phyloP scores from a whole-genome alignment of 164 flowering plant species.

The grape (Vitis vinifera) region DNA sequence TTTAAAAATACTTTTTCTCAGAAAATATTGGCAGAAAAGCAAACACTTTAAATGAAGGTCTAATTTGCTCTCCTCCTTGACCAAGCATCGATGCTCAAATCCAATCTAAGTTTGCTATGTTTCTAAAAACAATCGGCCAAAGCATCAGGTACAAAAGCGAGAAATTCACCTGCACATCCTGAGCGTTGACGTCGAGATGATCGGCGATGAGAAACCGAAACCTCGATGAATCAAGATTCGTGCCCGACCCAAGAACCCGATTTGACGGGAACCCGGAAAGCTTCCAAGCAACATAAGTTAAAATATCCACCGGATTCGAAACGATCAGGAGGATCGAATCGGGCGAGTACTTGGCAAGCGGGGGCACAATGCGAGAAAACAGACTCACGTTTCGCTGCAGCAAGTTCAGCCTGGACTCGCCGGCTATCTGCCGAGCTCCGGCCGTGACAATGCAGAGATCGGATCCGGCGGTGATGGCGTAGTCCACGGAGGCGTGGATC shows the following conservation, averaged over 20 bases:
- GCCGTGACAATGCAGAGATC: constrained; percentile 81
- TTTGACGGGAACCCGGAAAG: constrained; percentile 59
- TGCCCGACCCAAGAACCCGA: constrained; percentile 70
- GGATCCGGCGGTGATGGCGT: constrained; percentile 55
- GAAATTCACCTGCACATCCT: constrained; percentile 57
- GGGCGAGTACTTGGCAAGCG: constrained; percentile 48
- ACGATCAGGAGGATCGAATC: constrained; percentile 49
- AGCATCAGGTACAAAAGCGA: too few species aligned
- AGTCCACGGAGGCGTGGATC: constrained; percentile 61
- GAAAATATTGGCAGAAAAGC: not conserved
- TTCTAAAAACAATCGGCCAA: too few species aligned
- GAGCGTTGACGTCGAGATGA: constrained; percentile 68
- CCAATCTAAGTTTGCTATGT: too few species aligned
- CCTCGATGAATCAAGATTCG: constrained; percentile 64
- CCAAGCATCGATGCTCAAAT: too few species aligned
- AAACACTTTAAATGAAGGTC: not conserved
- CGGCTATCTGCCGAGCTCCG: constrained; percentile 69
- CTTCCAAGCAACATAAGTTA: constrained; percentile 69
- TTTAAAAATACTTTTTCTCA: not conserved
- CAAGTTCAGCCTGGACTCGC: constrained; percentile 69
- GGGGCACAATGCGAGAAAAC: constrained; percentile 49
- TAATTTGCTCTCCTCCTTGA: too few species aligned
- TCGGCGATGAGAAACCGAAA: constrained; percentile 63
- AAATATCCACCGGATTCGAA: constrained; percentile 66
- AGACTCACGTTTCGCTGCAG: constrained; percentile 62